These are phyloP conservation scores for Ophiostoma himal-ulmi DNA, from an alignment of 2,329 filamentous ascomycete species.

Conservation along the genomic window DNA sequence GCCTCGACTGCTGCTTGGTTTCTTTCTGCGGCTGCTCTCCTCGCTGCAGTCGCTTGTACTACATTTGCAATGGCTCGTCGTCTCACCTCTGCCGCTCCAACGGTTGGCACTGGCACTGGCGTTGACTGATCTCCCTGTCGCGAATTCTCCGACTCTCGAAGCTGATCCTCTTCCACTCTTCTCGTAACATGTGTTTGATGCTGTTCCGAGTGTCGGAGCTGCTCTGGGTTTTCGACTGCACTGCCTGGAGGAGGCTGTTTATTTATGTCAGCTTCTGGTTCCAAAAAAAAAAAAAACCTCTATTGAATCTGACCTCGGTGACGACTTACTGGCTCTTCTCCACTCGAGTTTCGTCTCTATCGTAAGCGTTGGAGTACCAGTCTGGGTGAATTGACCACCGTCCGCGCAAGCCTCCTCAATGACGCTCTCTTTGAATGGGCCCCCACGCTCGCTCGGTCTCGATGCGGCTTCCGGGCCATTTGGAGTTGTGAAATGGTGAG, in stretches of 20 bases:
- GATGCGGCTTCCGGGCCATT: not conserved
- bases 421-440: not conserved
- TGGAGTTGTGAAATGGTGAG: not conserved
- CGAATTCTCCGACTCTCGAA: not conserved
- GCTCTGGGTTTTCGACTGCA: no score
- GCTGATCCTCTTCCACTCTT: not conserved
- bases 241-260: not conserved
- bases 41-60: not conserved
- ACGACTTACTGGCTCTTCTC: not conserved
- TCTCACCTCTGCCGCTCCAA: not conserved
- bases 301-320: no score
- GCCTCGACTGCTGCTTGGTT: not conserved
- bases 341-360: not conserved
- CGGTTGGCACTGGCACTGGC: no score
- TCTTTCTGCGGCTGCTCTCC: not conserved
- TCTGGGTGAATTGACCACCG: not conserved
- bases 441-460: no score
- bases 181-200: not conserved
- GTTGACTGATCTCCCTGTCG: no score
- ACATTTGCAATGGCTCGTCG: not conserved
- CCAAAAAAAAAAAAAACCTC: no score
- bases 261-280: not conserved
- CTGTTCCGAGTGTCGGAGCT: no score
- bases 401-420: not conserved
- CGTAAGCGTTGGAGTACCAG: not conserved